A percentile compares a stretch with the other conserved stretches of the same genome.
phyloP scores from a whole-genome alignment of 2,329 filamentous ascomycete species.

The Calonectria naviculata region DNA sequence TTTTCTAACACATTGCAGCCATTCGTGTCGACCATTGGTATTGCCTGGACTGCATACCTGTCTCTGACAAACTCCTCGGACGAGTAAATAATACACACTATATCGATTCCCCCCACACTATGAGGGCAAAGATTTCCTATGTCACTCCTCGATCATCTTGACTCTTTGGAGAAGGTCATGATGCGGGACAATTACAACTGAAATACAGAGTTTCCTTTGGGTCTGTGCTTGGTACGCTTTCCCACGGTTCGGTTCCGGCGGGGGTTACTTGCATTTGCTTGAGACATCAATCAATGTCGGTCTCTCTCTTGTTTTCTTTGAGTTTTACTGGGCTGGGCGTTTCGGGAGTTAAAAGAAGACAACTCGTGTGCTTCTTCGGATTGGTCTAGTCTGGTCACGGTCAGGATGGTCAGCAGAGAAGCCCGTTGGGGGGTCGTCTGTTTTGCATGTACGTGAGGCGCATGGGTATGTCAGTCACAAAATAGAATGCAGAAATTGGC shows the following conservation, averaged over 20 bases:
- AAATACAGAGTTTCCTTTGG: background rate
- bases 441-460: background rate
- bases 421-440: background rate
- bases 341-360: background rate
- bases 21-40: constrained; percentile 95
- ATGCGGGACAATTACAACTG: background rate
- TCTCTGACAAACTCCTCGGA: constrained; percentile 91
- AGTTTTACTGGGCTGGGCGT: constrained; percentile 17
- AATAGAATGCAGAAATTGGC: constrained; percentile 2
- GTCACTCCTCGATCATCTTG: background rate
- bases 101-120: background rate
- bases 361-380: background rate
- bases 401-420: background rate
- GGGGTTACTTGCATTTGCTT: constrained; percentile 16
- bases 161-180: background rate
- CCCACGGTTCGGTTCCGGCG: background rate
- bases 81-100: constrained; percentile 54
- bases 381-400: background rate
- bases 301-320: background rate
- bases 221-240: background rate
- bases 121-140: background rate
- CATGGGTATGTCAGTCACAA: background rate
- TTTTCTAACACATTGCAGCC: constrained; percentile 66
- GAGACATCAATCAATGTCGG: background rate
- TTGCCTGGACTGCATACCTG: constrained; percentile 97